These are phyloP conservation scores for Hypoxylon intermedium DNA, from an alignment of 495 filamentous ascomycete genomes.

Conservation along the genomic window DNA sequence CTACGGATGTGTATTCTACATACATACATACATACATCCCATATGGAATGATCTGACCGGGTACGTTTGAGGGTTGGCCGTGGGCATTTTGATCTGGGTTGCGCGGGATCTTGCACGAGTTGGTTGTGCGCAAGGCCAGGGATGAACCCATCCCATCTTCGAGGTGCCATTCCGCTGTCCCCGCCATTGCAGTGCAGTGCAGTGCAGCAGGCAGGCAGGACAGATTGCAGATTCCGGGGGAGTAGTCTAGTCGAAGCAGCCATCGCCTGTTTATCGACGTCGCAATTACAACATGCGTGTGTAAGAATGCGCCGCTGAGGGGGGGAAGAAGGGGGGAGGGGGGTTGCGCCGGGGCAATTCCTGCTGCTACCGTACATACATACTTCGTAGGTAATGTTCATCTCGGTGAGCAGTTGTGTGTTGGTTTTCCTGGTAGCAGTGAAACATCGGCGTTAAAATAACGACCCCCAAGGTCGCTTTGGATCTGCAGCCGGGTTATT, in stretches of 20 bases:
- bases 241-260: conserved; percentile 14
- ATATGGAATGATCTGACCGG: conserved; percentile 14
- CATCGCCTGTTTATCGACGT: conserved; percentile 19
- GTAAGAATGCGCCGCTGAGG: conserved; percentile 5
- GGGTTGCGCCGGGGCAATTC: conserved; percentile 2
- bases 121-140: conserved; percentile 29
- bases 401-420: conserved; percentile 23
- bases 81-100: conserved; percentile 31
- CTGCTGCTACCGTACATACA: not conserved
- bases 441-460: conserved; percentile 37
- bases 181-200: too few relatives aligned
- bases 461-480: conserved; percentile 19
- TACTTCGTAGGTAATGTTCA: too few relatives aligned
- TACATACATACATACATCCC: too few relatives aligned
- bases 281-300: conserved; percentile 13
- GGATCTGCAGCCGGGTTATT: conserved; percentile 29
- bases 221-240: conserved; percentile 25
- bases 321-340: too few relatives aligned
- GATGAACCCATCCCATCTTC: conserved; percentile 19
- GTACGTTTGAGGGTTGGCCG: conserved; percentile 24
- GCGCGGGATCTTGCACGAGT: conserved; percentile 32
- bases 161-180: conserved; percentile 21
- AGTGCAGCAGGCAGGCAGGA: conserved; percentile 13
- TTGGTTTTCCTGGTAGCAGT: conserved; percentile 11
- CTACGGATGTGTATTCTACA: too few relatives aligned